These are phyloP conservation scores for Fraxinus xanthoxyloides DNA, from an alignment of 305 asterid species.

Conservation along the genomic window DNA sequence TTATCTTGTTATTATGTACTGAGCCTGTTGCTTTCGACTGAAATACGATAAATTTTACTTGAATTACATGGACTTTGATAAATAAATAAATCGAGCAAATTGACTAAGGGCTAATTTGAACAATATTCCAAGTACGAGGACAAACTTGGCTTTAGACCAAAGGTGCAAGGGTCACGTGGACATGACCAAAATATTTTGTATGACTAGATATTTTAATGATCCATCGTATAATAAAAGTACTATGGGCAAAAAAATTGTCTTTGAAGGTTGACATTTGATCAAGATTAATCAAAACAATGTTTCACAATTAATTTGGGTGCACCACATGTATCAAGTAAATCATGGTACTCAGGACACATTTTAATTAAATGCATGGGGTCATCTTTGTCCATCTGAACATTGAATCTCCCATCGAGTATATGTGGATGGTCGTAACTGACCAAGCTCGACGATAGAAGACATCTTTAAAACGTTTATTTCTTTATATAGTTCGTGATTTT, in stretches of 20 bases:
- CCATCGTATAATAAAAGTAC: background rate
- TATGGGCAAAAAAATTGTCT: background rate
- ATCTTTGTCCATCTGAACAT: background rate
- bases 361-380: background rate
- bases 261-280: background rate
- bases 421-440: background rate
- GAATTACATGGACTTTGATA: too few relatives aligned
- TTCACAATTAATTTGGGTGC: background rate
- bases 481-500: background rate
- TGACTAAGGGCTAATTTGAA: background rate
- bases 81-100: too few relatives aligned
- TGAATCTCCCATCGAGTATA: background rate
- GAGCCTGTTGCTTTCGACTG: too few relatives aligned
- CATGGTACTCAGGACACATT: background rate
- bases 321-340: background rate
- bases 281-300: background rate
- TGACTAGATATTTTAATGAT: too few relatives aligned
- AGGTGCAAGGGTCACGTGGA: background rate
- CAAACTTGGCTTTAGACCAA: background rate
- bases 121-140: background rate
- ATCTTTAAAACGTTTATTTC: background rate
- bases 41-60: too few relatives aligned
- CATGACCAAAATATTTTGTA: background rate
- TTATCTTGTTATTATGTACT: too few relatives aligned
- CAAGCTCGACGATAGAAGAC: background rate